Evolutionary conservation across 805 yeast genomes (phyloP).

Genomic region (Candida suzukii): DNA sequence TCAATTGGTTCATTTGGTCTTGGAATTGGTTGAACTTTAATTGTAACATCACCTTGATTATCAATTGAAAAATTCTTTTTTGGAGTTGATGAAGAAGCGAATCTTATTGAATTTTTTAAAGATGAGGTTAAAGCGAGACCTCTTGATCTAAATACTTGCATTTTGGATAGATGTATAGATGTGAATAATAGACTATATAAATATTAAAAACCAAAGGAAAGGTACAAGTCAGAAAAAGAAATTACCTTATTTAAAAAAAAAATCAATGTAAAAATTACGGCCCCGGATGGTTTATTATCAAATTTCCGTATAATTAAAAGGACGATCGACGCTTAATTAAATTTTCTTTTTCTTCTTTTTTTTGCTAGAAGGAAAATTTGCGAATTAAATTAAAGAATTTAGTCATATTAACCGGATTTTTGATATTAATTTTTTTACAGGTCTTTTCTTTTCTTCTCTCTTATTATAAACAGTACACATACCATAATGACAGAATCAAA

Average conservation of each 20-base stretch:
- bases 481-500: not conserved
- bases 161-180: not conserved
- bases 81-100: not conserved
- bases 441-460: no score
- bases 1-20: conserved; percentile 69
- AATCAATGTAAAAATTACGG: no score
- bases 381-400: no score
- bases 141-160: not conserved
- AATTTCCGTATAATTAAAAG: no score
- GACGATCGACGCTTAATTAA: no score
- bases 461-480: not conserved
- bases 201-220: not conserved
- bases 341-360: no score
- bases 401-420: no score
- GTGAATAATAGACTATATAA: no score
- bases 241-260: not conserved
- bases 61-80: conserved; percentile 7
- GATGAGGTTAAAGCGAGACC: no score
- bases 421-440: no score
- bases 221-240: not conserved
- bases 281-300: no score
- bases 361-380: no score
- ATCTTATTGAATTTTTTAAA: not conserved
- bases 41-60: conserved; percentile 38
- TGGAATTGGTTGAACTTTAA: conserved; percentile 72